These are phyloP conservation scores for Leucoagaricus sp. DNA, from an alignment of 1,284 basidiomycete genomes.

Conservation along the genomic window DNA sequence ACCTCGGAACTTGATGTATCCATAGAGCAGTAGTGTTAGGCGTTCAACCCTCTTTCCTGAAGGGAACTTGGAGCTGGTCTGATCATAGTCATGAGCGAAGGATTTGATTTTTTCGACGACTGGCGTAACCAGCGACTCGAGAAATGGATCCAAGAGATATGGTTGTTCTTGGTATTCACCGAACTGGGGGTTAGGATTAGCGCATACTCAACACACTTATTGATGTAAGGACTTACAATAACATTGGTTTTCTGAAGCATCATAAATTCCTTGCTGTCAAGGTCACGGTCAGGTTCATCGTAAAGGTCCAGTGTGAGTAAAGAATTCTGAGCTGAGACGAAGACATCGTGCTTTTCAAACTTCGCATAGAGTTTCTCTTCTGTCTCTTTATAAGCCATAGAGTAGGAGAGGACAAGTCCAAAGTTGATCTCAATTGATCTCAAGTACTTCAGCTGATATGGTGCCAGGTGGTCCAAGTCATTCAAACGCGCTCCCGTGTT, in stretches of 20 bases:
- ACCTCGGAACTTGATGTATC: conserved; percentile 88
- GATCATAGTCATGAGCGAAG: conserved; percentile 52
- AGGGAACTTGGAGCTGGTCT: conserved; percentile 32
- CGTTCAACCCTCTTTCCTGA: conserved; percentile 48
- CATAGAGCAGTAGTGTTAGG: conserved; percentile 73
- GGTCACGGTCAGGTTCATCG: conserved; percentile 46
- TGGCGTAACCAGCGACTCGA: conserved; percentile 83
- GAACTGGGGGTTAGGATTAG: conserved; percentile 51
- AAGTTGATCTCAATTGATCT: neutral
- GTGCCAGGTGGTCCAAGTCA: no score
- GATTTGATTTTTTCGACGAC: conserved; percentile 68
- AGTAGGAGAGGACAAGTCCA: neutral
- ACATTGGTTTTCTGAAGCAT: conserved; percentile 43
- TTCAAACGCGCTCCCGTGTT: no score
- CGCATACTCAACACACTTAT: conserved; percentile 7
- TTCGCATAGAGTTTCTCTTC: conserved; percentile 44
- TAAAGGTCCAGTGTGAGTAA: conserved; percentile 55
- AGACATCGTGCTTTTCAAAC: conserved; percentile 66
- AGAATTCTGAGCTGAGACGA: conserved; percentile 50
- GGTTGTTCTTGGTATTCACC: conserved; percentile 92
- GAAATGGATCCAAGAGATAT: conserved; percentile 92
- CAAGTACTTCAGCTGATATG: neutral
- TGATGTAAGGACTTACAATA: conserved; percentile 40
- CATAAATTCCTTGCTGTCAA: conserved; percentile 44
- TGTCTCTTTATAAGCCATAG: conserved; percentile 21